Evolutionary conservation across 148 eudicot genomes (phyloP).

Genomic region (Cornus controversa): DNA sequence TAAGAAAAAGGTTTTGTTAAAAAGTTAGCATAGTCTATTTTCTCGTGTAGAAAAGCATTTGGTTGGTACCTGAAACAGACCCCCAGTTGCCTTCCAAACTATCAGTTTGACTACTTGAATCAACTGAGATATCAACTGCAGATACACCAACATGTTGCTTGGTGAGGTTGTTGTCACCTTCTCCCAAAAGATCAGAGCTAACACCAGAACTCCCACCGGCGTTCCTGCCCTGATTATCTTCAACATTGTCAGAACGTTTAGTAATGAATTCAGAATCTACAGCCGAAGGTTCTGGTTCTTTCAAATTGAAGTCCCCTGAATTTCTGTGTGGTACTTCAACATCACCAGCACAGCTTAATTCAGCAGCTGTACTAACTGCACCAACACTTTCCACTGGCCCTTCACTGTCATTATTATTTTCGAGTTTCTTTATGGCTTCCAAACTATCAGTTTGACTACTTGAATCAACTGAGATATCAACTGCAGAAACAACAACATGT

Average conservation of each 20-base stretch:
- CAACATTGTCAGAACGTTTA: constrained; percentile 28
- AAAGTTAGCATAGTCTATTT: not conserved
- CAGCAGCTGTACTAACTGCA: constrained; percentile 16
- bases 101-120: constrained; percentile 50
- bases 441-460: constrained; percentile 52
- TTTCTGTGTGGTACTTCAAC: constrained; percentile 11
- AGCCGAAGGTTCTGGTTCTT: constrained; percentile 10
- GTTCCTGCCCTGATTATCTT: constrained; percentile 13
- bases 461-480: constrained; percentile 38
- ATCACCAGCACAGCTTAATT: constrained; percentile 10
- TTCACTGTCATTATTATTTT: not conserved
- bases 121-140: constrained; percentile 31
- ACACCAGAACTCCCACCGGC: constrained; percentile 18
- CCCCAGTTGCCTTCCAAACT: constrained; percentile 68
- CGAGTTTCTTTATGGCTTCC: constrained; percentile 30
- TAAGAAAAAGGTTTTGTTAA: not conserved
- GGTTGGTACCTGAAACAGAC: constrained; percentile 58
- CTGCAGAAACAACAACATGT: constrained; percentile 29
- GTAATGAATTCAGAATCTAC: constrained; percentile 16
- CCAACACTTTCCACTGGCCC: not conserved
- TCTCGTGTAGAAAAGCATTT: not conserved
- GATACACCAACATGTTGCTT: constrained; percentile 29
- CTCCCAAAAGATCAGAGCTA: constrained; percentile 15
- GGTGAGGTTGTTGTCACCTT: constrained; percentile 28
- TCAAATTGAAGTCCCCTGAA: constrained; percentile 1